Evolutionary conservation across 2,329 filamentous ascomycete genomes (phyloP).

Genomic region (Epichloe brachyelytri): DNA sequence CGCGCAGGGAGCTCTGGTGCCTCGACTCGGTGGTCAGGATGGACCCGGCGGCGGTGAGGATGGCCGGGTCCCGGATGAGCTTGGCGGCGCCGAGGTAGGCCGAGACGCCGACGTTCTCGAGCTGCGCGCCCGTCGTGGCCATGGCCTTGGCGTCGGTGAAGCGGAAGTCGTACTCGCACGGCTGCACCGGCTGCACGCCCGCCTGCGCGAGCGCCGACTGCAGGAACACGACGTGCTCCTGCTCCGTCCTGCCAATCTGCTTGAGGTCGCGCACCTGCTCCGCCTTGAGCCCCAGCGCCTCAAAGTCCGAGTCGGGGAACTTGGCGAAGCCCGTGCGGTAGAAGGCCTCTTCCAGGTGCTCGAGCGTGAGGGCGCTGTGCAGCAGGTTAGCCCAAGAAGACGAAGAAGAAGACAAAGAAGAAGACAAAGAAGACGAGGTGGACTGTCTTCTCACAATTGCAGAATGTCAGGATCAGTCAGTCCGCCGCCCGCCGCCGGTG

Average conservation of each 20-base stretch:
- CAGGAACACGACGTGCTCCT: constrained; percentile 26
- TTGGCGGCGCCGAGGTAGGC: constrained; percentile 61
- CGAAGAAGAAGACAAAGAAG: too few relatives aligned
- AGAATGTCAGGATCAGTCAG: constrained; percentile 24
- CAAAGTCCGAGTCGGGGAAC: constrained; percentile 53
- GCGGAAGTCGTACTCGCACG: constrained; percentile 61
- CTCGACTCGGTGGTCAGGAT: constrained; percentile 63
- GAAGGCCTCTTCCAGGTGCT: constrained; percentile 62
- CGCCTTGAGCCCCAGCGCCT: constrained; percentile 27
- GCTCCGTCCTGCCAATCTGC: constrained; percentile 49
- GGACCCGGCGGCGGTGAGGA: constrained; percentile 53
- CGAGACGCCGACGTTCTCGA: constrained; percentile 63
- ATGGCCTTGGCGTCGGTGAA: constrained; percentile 53
- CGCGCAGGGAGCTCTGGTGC: constrained; percentile 61
- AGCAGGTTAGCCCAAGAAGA: too few relatives aligned
- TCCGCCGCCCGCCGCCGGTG: background rate
- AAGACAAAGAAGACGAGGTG: too few relatives aligned
- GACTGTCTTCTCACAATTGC: constrained; percentile 39
- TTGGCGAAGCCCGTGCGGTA: constrained; percentile 58
- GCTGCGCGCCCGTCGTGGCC: constrained; percentile 54
- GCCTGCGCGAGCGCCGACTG: constrained; percentile 47
- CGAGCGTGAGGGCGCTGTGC: constrained; percentile 49
- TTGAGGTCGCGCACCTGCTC: constrained; percentile 36
- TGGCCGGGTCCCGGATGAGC: constrained; percentile 42
- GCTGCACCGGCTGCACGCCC: constrained; percentile 51